Evolutionary conservation across 73 alveolate species (phyloP), one percentile per base, ranked within the genome.

Genomic region (Paramecium sonneborni): DNA sequence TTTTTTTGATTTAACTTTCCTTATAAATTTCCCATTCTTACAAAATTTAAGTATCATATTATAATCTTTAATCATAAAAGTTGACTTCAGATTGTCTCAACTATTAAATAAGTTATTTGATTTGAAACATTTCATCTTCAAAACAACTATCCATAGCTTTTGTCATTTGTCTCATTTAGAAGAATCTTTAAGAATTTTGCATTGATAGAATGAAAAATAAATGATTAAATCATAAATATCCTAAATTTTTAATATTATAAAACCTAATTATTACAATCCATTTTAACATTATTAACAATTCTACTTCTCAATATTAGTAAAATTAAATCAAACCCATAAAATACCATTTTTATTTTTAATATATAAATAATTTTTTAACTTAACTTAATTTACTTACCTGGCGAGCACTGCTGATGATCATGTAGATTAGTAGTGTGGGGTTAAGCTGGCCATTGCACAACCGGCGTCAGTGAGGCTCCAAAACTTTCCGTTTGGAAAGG

Each of bases 401-500:
- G 90, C 90, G 90, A 79, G 90, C 90, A 24, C 90, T 79, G 32
- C 72, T 79, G 90, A 46, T 44, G 90, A 79, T 39, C 90, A 79
- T 20, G 76, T 46, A 79, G 90, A 44, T 79, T 62, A 34, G 72
- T 21, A 79, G 90, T 38, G 90, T 79, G 90, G 90, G 90, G 90
- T 34, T 62, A 41, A 79, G 90, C 90, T 79, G 90, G 90, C 55
- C 90, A 79, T 79, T 46, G 90, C 90, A 79, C 90, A 38, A 79
- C 44, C 90, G 90, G 55, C 74, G 90, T 79, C 90, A 79, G 90
- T 79, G 55, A 79, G 55, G 90, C 90, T 34, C 90, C 76, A 79
- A 79, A 79, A 79, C 90, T 79, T 79, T 79, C 90, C 90, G 90
- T 79, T 79, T 44, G 90, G 90, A 79, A 79, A 79, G 90, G 90